Base-by-base conservation (phyloP, 208 protist genomes). In the Acanthamoeba divionensis region DNA sequence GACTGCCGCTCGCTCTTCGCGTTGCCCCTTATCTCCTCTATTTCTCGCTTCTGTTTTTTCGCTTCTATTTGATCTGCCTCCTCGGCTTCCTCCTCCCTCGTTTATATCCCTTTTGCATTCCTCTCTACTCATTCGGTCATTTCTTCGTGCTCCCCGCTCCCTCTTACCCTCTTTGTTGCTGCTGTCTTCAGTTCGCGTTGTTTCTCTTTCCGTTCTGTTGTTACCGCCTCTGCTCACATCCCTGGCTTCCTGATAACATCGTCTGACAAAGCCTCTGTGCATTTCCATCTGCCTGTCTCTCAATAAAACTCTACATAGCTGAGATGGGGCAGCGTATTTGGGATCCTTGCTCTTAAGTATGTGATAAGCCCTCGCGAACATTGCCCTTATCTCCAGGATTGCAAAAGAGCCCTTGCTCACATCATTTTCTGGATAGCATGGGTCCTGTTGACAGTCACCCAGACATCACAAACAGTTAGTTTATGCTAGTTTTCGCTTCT, bases 301-400 rank as follows among this genome's bases (percentile, higher is more conserved):
- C 3, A 89, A 44, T 18, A 73, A 41, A 24, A 89, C 55, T 26
- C 57, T n/a, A 55, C 77, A 86, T 38, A 86, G 54, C 52, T 67
- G 77, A 15, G 77, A 86, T 21, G 77, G 77, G 18, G 77, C 45
- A 41, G 29, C 73, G 80, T 66, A 50, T 38, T 21, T 71, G 52
- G 31, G 38, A 5, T 71, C 52, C 8, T 71, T 12, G 12, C 31
- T 26, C 6, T 24, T 54, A 12, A 71, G 57, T 18, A 54, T 31
- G 15, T 54, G 3, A 26, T 89, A 66, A n/a, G 80, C 80, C 38
- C 55, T 69, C 15, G 80, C 80, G 38, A 89, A 1, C 38, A 18
- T 38, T 3, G 8, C 54, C 12, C 33, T 18, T 18, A 89, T 36
- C 44, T 71, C 57, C 80, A 73, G 50, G 29, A 71, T 71, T 8